phyloP scores from a whole-genome alignment of 1,139 yeast species.

The Scheffersomyces parashehatae region DNA sequence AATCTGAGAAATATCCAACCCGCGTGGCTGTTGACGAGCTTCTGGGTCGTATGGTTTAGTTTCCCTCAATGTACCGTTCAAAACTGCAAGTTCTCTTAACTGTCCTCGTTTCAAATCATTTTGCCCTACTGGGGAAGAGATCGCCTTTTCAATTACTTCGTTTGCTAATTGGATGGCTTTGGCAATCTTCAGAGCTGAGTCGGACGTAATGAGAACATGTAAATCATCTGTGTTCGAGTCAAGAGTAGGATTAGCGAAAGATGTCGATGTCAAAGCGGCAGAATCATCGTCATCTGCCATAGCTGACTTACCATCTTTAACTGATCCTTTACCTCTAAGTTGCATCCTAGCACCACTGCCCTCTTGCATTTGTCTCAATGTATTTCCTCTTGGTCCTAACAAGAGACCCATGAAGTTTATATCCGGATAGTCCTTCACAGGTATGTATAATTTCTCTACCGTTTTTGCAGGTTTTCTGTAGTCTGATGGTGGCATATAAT shows the following conservation, averaged over 20 bases:
- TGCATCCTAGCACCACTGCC: slow-evolving; percentile 85
- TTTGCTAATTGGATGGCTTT: slow-evolving; percentile 76
- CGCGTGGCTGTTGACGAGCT: slow-evolving; percentile 41
- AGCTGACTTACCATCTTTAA: slow-evolving; percentile 80
- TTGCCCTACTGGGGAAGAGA: slow-evolving; percentile 88
- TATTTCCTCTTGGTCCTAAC: slow-evolving; percentile 95
- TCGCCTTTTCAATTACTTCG: slow-evolving; percentile 77
- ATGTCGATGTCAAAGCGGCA: slow-evolving; percentile 14
- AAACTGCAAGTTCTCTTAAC: slow-evolving; percentile 83
- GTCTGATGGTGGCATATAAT: slow-evolving; percentile 77
- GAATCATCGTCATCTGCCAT: slow-evolving; percentile 25
- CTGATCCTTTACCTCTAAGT: slow-evolving; percentile 92
- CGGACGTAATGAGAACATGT: slow-evolving; percentile 87
- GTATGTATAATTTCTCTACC: slow-evolving; percentile 80
- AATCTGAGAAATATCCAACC: slow-evolving; percentile 54
- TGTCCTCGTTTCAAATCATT: slow-evolving; percentile 91
- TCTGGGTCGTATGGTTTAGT: slow-evolving; percentile 71
- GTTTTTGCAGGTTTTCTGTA: slow-evolving; percentile 72
- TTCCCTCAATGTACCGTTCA: slow-evolving; percentile 92
- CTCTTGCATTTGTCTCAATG: slow-evolving; percentile 76
- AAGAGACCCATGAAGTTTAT: slow-evolving; percentile 90
- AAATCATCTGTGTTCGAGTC: slow-evolving; percentile 60
- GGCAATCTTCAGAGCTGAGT: slow-evolving; percentile 72
- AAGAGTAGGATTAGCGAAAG: slow-evolving; percentile 25
- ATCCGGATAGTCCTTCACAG: slow-evolving; percentile 85